phyloP scores from a whole-genome alignment of 352 stramenopile genomes.

The Thalassiosira hispida region DNA sequence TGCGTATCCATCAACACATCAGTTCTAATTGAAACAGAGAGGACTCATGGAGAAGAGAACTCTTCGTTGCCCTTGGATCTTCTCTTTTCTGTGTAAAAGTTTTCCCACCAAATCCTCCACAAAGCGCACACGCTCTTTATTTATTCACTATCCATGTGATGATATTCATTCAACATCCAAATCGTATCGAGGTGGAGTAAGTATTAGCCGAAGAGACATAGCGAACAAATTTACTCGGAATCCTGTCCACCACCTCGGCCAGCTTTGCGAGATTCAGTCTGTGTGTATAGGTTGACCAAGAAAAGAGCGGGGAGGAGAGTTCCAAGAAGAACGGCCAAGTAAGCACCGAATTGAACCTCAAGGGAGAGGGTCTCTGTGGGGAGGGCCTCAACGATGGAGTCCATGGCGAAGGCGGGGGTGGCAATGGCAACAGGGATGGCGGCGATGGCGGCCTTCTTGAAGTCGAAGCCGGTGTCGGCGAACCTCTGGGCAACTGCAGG shows the following conservation, averaged over 20 bases:
- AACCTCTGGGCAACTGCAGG: constrained; percentile 61
- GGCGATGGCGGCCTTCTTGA: constrained; percentile 66
- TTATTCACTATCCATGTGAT: not conserved
- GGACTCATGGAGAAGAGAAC: not conserved
- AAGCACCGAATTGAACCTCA: constrained; percentile 87
- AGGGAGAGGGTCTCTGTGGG: constrained; percentile 79
- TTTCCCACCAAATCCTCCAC: not conserved
- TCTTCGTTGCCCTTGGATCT: not conserved
- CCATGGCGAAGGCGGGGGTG: constrained; percentile 79
- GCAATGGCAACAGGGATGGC: constrained; percentile 71
- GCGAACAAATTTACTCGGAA: constrained; percentile 70
- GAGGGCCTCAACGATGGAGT: constrained; percentile 78
- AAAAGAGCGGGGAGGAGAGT: constrained; percentile 87
- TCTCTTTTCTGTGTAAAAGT: not conserved
- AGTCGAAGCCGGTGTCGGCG: constrained; percentile 42
- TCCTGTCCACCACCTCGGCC: constrained; percentile 73
- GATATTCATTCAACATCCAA: not conserved
- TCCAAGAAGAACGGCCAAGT: constrained; percentile 87
- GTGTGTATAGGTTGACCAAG: constrained; percentile 88
- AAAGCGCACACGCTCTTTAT: not conserved
- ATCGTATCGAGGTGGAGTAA: not conserved
- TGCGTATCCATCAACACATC: not conserved
- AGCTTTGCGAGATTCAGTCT: constrained; percentile 84
- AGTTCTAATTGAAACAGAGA: not conserved
- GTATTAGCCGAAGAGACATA: not conserved